Evolutionary conservation across 2,329 filamentous ascomycete genomes (phyloP), one percentile per base, ranked within the genome.

Genomic region (Fusarium keratoplasticum): DNA sequence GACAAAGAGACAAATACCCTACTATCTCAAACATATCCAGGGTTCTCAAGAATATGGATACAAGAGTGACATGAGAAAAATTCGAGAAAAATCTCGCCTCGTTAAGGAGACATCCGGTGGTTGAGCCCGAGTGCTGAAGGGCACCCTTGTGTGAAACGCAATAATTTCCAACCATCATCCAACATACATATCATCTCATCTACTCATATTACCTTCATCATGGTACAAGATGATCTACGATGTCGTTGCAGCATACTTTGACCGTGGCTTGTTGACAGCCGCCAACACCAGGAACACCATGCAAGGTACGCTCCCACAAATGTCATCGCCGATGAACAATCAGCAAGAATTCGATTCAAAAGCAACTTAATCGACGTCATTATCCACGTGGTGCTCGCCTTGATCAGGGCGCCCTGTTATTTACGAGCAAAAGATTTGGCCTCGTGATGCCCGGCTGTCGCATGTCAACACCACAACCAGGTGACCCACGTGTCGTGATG

Each of bases 401-500:
- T 58, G 57, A 63, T 36, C 44, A 55, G 27, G 20, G 57, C 44
- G 44, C 36, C 67, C 27, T 62, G 44, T 60, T 61, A 47, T 66
- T 54, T 6, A 20, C 57, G 13, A 71, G 50, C 57, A 54, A 33
- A 20, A 36, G 55, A 14, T 38, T 58, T 27, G 59, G 58, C 69
- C 77, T 73, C 66, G 74, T 78, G 77, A 78, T 70, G 60, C 40
- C 50, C 44, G 33, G 55, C 22, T 58, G 69, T 70, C 72, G 73
- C 77, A 77, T 72, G 70, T 76, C 74, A 75, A 78, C 72, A 74
- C 69, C 70, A 76, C 55, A 65, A 38, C 69, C 77, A 76, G 71
- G 58, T 79, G 78, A 79, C 78, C 68, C 65, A 72, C 67, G 71
- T 71, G 72, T 71, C 70, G 72, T 79, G 77, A 79, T 76, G 71